Evolutionary conservation across 495 filamentous ascomycete genomes (phyloP).

Genomic region (Wilcoxina mikolae): DNA sequence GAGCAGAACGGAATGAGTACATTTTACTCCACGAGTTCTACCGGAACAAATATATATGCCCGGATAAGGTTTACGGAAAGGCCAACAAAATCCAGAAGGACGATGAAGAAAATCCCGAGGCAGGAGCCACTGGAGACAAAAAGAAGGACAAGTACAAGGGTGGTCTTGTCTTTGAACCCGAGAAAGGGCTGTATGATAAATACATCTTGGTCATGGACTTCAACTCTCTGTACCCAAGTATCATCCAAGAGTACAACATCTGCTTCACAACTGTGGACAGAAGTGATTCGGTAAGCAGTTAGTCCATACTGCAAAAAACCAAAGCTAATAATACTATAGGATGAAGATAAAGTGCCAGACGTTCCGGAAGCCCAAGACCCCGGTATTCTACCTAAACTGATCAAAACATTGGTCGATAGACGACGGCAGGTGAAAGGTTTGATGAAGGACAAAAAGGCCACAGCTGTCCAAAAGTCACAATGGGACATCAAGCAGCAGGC

Average conservation of each 20-base stretch:
- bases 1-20: slow-evolving; percentile 96
- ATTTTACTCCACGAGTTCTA: slow-evolving; percentile 96
- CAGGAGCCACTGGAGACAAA: slow-evolving; percentile 54
- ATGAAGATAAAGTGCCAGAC: slow-evolving; percentile 65
- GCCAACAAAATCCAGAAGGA: slow-evolving; percentile 37
- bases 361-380: slow-evolving; percentile 57
- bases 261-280: slow-evolving; percentile 95
- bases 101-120: slow-evolving; percentile 47
- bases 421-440: slow-evolving; percentile 80
- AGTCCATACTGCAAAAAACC: slow-evolving; percentile 32
- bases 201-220: slow-evolving; percentile 99
- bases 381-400: slow-evolving; percentile 78
- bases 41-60: slow-evolving; percentile 90
- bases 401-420: slow-evolving; percentile 74
- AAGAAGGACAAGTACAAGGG: slow-evolving; percentile 99
- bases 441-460: slow-evolving; percentile 88
- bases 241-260: slow-evolving; percentile 98
- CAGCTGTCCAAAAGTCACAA: slow-evolving; percentile 48
- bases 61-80: slow-evolving; percentile 70
- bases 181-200: slow-evolving; percentile 92
- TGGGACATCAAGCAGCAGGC: slow-evolving; percentile 98
- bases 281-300: slow-evolving; percentile 41
- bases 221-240: slow-evolving; percentile 96
- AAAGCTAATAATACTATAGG: slow-evolving; percentile 26
- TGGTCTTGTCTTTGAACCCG: slow-evolving; percentile 93